phyloP scores from a whole-genome alignment of 2,329 filamentous ascomycete genomes.

The Leptographium procerum region DNA sequence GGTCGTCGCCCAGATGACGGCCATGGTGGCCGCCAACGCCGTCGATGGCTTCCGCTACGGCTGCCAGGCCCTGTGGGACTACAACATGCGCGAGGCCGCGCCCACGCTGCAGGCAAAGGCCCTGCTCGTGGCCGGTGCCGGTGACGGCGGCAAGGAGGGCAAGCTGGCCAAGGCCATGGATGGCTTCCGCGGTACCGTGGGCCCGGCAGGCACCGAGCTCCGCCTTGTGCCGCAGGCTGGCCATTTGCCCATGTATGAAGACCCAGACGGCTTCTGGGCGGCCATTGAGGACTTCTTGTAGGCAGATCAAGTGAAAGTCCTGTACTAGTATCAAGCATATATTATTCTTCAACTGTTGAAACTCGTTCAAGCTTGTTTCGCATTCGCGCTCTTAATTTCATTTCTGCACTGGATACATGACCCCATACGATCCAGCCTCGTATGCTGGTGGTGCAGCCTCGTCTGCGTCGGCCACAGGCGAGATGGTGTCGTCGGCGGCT shows the following conservation, averaged over 20 bases:
- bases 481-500: background rate
- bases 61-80: conserved; percentile 60
- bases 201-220: conserved; percentile 43
- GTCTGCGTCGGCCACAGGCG: background rate
- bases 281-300: conserved; percentile 11
- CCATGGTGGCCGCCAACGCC: conserved; percentile 59
- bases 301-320: background rate
- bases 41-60: conserved; percentile 57
- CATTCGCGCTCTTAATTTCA: background rate
- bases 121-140: conserved; percentile 56
- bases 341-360: too few species aligned
- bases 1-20: conserved; percentile 44
- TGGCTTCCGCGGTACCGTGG: conserved; percentile 51
- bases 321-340: too few species aligned
- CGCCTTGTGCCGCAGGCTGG: conserved; percentile 59
- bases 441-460: background rate
- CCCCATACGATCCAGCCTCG: background rate
- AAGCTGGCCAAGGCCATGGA: conserved; percentile 66
- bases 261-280: conserved; percentile 41
- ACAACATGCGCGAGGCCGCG: conserved; percentile 52
- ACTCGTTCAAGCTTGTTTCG: too few species aligned
- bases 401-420: background rate
- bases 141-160: conserved; percentile 57
- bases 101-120: conserved; percentile 43
- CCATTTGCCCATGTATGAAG: conserved; percentile 73